Evolutionary conservation across 805 yeast genomes (phyloP).

Genomic region (Saturnispora diversa): DNA sequence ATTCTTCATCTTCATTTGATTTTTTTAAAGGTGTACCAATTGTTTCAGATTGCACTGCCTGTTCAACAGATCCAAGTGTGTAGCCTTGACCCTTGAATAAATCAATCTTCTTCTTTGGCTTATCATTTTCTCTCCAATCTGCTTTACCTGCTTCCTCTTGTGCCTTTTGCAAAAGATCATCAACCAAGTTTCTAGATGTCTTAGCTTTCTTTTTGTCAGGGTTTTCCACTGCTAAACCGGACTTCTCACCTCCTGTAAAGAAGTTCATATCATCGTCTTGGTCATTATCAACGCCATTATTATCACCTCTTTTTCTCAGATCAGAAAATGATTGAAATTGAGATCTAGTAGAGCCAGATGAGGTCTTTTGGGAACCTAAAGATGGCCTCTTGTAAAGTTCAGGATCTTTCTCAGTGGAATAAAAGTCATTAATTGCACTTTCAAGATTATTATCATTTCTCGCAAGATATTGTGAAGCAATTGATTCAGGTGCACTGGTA

Average conservation of each 20-base stretch:
- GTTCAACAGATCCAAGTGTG: constrained; percentile 42
- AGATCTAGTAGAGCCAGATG: constrained; percentile 11
- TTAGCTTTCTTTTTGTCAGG: constrained; percentile 38
- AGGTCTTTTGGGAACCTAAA: constrained; percentile 1
- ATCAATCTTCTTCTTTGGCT: constrained; percentile 19
- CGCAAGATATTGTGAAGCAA: constrained; percentile 32
- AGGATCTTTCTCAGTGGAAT: constrained; percentile 12
- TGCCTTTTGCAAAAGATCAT: constrained; percentile 59
- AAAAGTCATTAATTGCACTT: constrained; percentile 25
- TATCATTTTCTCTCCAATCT: constrained; percentile 24
- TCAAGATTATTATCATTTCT: constrained; percentile 24
- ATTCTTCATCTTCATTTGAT: constrained; percentile 14
- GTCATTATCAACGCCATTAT: constrained; percentile 21
- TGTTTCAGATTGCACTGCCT: constrained; percentile 27
- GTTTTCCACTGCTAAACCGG: constrained; percentile 72
- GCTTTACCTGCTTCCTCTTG: constrained; percentile 52
- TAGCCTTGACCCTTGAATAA: constrained; percentile 45
- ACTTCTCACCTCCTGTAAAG: constrained; percentile 62
- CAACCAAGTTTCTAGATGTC: constrained; percentile 38
- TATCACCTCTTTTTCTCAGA: constrained; percentile 26
- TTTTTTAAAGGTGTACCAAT: constrained; percentile 22
- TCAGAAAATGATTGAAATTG: constrained; percentile 30
- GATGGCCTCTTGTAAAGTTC: constrained; percentile 8
- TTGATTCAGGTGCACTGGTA: constrained; percentile 26
- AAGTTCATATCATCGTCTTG: constrained; percentile 32